Percentiles rank a stretch among this genome's conserved stretches.
phyloP scores from a whole-genome alignment of 169 alveolate species.

The Neospora caninum region DNA sequence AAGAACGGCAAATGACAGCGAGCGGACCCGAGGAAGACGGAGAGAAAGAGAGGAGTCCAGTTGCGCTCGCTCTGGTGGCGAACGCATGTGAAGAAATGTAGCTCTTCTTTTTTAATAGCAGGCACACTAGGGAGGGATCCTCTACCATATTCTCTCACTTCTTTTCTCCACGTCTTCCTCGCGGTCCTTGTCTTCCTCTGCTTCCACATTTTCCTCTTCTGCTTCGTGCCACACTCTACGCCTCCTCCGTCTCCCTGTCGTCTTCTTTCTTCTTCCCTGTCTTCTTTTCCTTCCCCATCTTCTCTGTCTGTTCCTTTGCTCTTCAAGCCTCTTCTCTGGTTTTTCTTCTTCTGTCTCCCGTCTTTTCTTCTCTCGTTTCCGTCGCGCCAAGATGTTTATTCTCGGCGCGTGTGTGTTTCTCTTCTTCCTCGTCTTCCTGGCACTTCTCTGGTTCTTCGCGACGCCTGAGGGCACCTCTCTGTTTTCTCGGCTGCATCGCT shows the following conservation, averaged over 20 bases:
- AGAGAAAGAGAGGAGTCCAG: too few relatives aligned
- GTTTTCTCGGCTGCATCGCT: neutral
- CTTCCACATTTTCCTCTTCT: too few relatives aligned
- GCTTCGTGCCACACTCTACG: too few relatives aligned
- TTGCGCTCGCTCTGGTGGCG: too few relatives aligned
- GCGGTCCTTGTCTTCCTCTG: neutral
- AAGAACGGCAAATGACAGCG: too few relatives aligned
- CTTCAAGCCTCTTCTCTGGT: neutral
- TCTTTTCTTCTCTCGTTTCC: too few relatives aligned
- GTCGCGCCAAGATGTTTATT: neutral
- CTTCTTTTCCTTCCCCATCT: neutral
- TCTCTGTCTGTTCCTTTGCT: neutral
- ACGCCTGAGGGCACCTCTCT: neutral
- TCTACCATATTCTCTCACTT: neutral
- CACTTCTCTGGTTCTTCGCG: neutral
- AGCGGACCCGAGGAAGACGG: too few relatives aligned
- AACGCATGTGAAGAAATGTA: too few relatives aligned
- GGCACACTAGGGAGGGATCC: neutral
- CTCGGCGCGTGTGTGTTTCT: neutral
- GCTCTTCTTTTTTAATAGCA: too few relatives aligned
- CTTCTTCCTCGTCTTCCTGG: neutral
- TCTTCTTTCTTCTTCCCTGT: neutral
- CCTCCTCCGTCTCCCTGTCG: neutral
- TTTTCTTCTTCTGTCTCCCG: neutral
- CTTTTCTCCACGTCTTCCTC: neutral